A percentile compares a stretch with the other conserved stretches of the same genome.
phyloP scores from a whole-genome alignment of 2,329 filamentous ascomycete genomes.

The Fusarium sp. region DNA sequence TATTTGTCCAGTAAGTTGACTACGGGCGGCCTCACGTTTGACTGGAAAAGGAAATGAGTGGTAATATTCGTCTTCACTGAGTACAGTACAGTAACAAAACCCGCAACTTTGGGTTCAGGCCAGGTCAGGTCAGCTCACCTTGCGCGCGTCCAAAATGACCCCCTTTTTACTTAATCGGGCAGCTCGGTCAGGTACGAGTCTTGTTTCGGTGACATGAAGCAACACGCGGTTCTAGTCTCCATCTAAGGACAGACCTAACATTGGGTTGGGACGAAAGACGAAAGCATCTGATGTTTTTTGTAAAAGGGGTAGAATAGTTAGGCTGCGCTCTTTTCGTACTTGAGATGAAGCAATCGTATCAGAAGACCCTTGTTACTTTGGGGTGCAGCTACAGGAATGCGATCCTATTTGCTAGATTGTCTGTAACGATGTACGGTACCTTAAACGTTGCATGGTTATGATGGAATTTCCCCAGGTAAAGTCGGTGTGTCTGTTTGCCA shows the following conservation, averaged over 20 bases:
- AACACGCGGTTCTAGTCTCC: slow-evolving; percentile 37
- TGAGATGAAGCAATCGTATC: slow-evolving; percentile 9
- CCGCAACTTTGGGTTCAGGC: neutral
- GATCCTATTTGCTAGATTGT: slow-evolving; percentile 30
- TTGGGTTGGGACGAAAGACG: neutral
- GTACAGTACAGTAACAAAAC: neutral
- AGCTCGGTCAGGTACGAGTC: slow-evolving; percentile 28
- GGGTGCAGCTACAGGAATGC: slow-evolving; percentile 15
- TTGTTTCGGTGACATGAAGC: slow-evolving; percentile 27
- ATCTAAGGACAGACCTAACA: neutral
- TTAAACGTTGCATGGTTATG: slow-evolving; percentile 19
- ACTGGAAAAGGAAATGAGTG: slow-evolving; percentile 6
- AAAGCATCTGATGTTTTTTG: slow-evolving; percentile 25
- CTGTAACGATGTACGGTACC: slow-evolving; percentile 2
- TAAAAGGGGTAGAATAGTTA: neutral
- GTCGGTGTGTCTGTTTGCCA: slow-evolving; percentile 30
- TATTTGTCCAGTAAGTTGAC: neutral
- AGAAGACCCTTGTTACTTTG: slow-evolving; percentile 24
- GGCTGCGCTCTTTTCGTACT: slow-evolving; percentile 7
- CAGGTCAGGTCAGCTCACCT: slow-evolving; percentile 24
- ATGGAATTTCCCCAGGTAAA: slow-evolving; percentile 21
- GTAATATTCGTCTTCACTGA: neutral
- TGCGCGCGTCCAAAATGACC: slow-evolving; percentile 4
- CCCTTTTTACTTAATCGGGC: slow-evolving; percentile 9
- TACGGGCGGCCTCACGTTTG: slow-evolving; percentile 27